Evolutionary conservation across 2,329 filamentous ascomycete genomes (phyloP).

Genomic region (Penicillium sp.): DNA sequence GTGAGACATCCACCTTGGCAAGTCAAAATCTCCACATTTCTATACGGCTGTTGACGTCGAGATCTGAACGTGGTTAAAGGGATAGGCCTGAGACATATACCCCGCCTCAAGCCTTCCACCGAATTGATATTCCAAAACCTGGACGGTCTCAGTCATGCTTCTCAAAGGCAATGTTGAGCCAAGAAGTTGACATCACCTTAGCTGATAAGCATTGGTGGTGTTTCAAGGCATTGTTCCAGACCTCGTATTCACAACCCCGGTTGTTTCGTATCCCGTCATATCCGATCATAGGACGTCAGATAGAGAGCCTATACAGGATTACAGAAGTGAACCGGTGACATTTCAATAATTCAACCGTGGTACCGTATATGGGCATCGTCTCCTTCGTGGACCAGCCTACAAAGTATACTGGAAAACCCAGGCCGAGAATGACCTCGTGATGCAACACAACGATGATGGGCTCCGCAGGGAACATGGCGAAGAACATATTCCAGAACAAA

Average conservation of each 20-base stretch:
- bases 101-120: neutral
- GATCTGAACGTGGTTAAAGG: slow-evolving; percentile 7
- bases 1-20: slow-evolving; percentile 8
- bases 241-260: slow-evolving; percentile 28
- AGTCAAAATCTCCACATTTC: slow-evolving; percentile 4
- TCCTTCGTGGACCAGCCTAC: neutral
- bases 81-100: slow-evolving; percentile 15
- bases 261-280: slow-evolving; percentile 1
- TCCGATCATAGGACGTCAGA: neutral
- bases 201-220: slow-evolving; percentile 16
- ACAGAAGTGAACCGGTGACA: neutral
- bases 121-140: neutral
- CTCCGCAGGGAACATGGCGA: neutral
- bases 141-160: neutral
- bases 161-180: slow-evolving; percentile 2
- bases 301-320: neutral
- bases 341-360: neutral
- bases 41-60: slow-evolving; percentile 6
- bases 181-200: slow-evolving; percentile 7
- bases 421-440: slow-evolving; percentile 1
- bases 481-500: neutral
- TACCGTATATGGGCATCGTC: neutral
- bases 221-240: slow-evolving; percentile 21
- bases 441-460: neutral
- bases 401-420: neutral